Base-by-base conservation (phyloP, 495 filamentous ascomycete species). In the Aspergillus avenaceus region DNA sequence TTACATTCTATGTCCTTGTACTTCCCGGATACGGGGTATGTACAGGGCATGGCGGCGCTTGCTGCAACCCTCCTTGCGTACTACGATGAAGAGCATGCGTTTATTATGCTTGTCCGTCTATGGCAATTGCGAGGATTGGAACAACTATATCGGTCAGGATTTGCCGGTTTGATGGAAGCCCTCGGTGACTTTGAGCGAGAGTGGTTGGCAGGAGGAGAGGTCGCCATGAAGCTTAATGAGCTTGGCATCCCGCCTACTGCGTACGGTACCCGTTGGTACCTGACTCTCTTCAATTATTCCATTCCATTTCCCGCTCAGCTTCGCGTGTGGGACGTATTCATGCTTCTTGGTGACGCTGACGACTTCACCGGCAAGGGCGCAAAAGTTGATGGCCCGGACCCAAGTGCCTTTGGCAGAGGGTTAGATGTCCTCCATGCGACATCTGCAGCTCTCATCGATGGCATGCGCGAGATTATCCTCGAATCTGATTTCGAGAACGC, bases 301-400 rank as follows among this genome's bases (percentile, higher is more conserved):
- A 90, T 99, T 50, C 93, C 93, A 2, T 99, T 97, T 60, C 80
- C 89, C 0, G 95, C 95, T 8, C 93, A 99, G 62, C 86, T 99
- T n/a, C 85, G 93, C 41, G 88, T 99, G 5, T 99, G 93, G 93
- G 93, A 99, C 60, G 89, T 95, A 1, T 97, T 99, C 70, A 91
- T 99, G 88, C 84, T 99, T 2, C 84, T 99, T 21, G 93, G 93
- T 37, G 91, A 95, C 56, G 73, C 76, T 3, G 68, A 76, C 24
- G 65, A 71, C 23, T 41, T 38, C 5, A 46, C 54, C 19, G 62
- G 67, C 41, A 81, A 79, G 43, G 82, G 84, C 36, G 29, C 25
- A 6, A 64, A 59, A 26, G 53, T 52, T 44, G 47, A 56, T 8
- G 23, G 25, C 8, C 21, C 41, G 31, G 23, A 45, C 38, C 28